Conservation (phyloP, 179 eudicot genomes). For the Beta macrorhiza region DNA sequence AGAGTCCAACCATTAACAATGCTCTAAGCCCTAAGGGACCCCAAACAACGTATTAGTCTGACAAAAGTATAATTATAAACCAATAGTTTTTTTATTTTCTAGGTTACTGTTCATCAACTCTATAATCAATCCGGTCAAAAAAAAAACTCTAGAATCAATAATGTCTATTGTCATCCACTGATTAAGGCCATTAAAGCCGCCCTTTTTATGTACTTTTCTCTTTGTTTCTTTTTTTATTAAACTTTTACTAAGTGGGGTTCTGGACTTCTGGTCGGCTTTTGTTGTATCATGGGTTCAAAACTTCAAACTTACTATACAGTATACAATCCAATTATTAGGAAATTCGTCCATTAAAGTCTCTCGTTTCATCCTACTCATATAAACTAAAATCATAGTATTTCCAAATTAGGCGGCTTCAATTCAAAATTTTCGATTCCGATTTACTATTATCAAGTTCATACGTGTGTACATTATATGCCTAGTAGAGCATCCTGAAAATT, state of each 20-base stretch:
- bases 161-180: conserved; percentile 17
- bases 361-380: no score
- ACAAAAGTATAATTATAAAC: background rate
- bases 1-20: no score
- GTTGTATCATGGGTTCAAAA: background rate
- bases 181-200: conserved; percentile 24
- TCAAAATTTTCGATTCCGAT: no score
- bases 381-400: no score
- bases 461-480: no score
- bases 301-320: background rate
- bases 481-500: no score
- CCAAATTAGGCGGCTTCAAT: no score
- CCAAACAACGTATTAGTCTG: conserved; percentile 7
- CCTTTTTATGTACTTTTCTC: background rate
- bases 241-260: background rate
- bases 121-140: background rate
- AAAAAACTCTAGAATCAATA: conserved; percentile 8
- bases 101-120: conserved; percentile 3
- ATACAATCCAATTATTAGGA: background rate
- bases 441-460: no score
- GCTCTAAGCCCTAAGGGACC: no score
- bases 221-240: background rate
- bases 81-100: background rate
- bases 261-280: background rate
- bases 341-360: no score